Base-by-base conservation (phyloP, 768 basidiomycete genomes). In the Pulveroboletus sp. region DNA sequence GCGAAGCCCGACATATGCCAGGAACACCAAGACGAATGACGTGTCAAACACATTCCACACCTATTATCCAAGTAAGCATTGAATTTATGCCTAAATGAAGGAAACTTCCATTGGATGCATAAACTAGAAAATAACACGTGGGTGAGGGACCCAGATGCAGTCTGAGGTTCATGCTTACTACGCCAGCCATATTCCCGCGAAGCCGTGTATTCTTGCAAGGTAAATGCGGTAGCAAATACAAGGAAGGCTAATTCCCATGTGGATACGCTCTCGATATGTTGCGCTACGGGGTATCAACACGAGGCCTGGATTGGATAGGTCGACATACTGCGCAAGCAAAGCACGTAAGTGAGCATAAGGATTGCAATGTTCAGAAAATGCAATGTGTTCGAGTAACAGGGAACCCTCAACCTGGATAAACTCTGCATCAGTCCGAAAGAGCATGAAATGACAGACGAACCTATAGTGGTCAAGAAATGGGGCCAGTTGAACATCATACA, bases 41-140 rank as follows among this genome's bases (percentile, higher is more conserved):
- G 87, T 83, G 67, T 90, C 93, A 57, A 94, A 92, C 6, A 82
- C 85, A 61, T 93, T 94, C 93, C 93, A 95, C 54, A 94, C 82
- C 89, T 94, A 57, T 17, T 41, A 35, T 23, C 16, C 10, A 41
- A 44, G 23, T 29, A 38, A 38, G 43, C 45, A 46, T 32, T 43
- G 40, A 47, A 33, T 40, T 31, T 4, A 5, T 16, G n/a, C 21
- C 23, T 14, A 4, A 16, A 37, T 43, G 35, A 55, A 48, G 8
- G 20, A 40, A n/a, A 35, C 19, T 60, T 62, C 89, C 90, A 61
- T 90, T 92, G 19, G 90, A 88, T 36, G 90, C 80, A 64, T 94
- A 94, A 45, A 94, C 90, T 78, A 55, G 20, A 37, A 12, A 19
- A 41, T 14, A 36, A 4, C 29, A 39, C 21, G 44, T 12, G 21